These are phyloP conservation scores for Chlamydomonas reinhardtii DNA, from an alignment of 163 green algal species.

Conservation along the genomic window DNA sequence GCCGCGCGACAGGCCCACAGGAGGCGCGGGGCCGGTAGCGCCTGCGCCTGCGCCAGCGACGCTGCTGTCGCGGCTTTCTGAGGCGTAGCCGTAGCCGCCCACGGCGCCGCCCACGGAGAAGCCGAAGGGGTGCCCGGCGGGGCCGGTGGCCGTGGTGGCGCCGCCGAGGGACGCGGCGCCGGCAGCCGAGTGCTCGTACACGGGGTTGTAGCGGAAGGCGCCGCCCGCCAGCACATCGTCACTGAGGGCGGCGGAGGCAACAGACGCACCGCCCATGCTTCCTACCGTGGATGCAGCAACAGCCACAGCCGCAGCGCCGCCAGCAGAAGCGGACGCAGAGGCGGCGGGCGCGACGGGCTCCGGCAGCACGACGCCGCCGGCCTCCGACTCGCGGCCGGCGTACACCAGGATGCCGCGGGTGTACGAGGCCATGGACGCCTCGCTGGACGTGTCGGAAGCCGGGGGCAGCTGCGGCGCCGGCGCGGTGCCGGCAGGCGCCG, in stretches of 20 bases:
- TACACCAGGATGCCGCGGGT: neutral
- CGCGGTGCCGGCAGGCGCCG: neutral
- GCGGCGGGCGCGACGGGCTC: neutral
- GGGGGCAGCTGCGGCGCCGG: neutral
- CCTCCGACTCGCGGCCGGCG: neutral
- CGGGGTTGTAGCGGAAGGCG: slow-evolving; percentile 28
- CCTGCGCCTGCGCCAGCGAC: too few relatives aligned
- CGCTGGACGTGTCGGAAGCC: neutral
- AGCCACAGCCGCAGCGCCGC: too few relatives aligned
- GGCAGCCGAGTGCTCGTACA: slow-evolving; percentile 15
- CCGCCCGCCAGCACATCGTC: neutral
- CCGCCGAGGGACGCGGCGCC: neutral
- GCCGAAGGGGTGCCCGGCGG: neutral
- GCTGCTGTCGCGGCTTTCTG: neutral
- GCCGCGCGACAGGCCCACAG: neutral
- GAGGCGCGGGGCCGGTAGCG: too few relatives aligned
- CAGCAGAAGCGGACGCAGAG: too few relatives aligned
- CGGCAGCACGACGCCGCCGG: neutral
- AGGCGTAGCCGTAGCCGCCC: neutral
- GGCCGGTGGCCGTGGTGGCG: neutral
- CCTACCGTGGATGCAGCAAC: neutral
- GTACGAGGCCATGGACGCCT: neutral
- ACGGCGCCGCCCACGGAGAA: neutral
- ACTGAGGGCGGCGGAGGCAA: neutral
- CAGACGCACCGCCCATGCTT: neutral